phyloP scores from a whole-genome alignment of 331 rosid species.

The Rhamnella rubrinervis region DNA sequence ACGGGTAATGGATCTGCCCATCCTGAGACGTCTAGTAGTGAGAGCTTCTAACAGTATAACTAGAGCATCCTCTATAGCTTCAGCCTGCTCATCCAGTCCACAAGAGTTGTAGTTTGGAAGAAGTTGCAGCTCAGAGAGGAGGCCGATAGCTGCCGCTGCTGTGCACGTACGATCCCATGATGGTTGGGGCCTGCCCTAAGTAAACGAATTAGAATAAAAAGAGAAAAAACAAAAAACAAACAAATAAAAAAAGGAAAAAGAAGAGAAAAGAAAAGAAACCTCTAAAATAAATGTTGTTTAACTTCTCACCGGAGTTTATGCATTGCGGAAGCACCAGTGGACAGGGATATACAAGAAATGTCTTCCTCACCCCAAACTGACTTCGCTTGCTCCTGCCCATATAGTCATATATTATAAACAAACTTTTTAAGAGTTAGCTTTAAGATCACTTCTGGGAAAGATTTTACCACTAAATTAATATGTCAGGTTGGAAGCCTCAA shows the following conservation, averaged over 20 bases:
- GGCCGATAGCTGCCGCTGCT: slow-evolving; percentile 78
- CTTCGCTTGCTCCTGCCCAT: slow-evolving; percentile 65
- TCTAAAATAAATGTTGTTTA: background rate
- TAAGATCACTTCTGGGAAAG: too few relatives aligned
- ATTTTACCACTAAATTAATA: background rate
- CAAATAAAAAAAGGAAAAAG: background rate
- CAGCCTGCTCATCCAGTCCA: slow-evolving; percentile 63
- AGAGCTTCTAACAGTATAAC: slow-evolving; percentile 68
- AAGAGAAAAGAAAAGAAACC: background rate
- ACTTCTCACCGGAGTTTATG: slow-evolving; percentile 82
- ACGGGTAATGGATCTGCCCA: slow-evolving; percentile 92
- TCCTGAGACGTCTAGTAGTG: slow-evolving; percentile 73
- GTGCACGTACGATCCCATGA: slow-evolving; percentile 98
- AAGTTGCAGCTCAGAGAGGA: slow-evolving; percentile 73
- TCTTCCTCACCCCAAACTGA: slow-evolving; percentile 75
- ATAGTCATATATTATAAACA: background rate
- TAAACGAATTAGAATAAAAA: slow-evolving; percentile 5
- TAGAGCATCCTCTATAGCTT: slow-evolving; percentile 64
- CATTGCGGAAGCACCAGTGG: slow-evolving; percentile 83
- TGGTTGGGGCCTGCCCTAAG: slow-evolving; percentile 80
- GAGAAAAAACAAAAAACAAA: background rate
- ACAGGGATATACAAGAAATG: slow-evolving; percentile 69
- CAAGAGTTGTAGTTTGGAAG: slow-evolving; percentile 52
- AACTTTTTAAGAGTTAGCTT: background rate
- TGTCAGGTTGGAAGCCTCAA: slow-evolving; percentile 5